Evolutionary conservation across 176 grass and related monocot species (phyloP).

Genomic region (Zea mays): Zm-B73-REFERENCE-NAM-5.0 NC_050101.1:113757501-113758000

Average conservation of each 20-base stretch:
- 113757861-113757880: too few species aligned
- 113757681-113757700: conserved; percentile 94
- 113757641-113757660: conserved; percentile 87
- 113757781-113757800: conserved; percentile 93
- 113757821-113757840: conserved; percentile 19
- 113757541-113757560: conserved; percentile 93
- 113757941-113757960: conserved; percentile 87
- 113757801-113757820: conserved; percentile 61
- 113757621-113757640: conserved; percentile 93
- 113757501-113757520: conserved; percentile 91
- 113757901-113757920: neutral
- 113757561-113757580: conserved; percentile 96
- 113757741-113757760: conserved; percentile 74
- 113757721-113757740: conserved; percentile 76
- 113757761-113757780: conserved; percentile 70
- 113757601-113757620: conserved; percentile 93
- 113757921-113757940: conserved; percentile 90
- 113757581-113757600: conserved; percentile 81
- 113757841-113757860: too few species aligned
- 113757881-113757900: too few species aligned
- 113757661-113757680: conserved; percentile 88
- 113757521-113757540: conserved; percentile 88
- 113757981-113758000: too few species aligned
- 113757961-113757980: conserved; percentile 63
- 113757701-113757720: conserved; percentile 82